phyloP scores from a whole-genome alignment of 495 filamentous ascomycete genomes.

The Entonaema liquescens region DNA sequence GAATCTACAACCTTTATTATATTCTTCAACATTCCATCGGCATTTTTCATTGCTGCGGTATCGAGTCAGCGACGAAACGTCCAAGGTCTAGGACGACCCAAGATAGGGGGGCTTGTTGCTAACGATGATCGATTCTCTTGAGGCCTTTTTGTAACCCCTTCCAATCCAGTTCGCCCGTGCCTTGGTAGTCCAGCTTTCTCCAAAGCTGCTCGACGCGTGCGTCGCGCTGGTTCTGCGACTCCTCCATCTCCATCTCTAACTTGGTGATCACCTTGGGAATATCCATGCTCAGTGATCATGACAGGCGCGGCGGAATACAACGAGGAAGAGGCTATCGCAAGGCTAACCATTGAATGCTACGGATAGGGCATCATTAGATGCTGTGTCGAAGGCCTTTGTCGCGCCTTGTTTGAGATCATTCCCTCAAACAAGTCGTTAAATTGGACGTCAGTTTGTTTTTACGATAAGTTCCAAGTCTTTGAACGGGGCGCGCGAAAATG shows the following conservation, averaged over 20 bases:
- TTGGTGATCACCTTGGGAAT: conserved; percentile 54
- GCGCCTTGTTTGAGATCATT: conserved; percentile 30
- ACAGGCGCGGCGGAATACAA: conserved; percentile 33
- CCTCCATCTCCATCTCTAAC: conserved; percentile 58
- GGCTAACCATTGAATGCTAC: conserved; percentile 40
- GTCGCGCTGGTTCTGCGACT: conserved; percentile 77
- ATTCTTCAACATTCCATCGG: conserved; percentile 81
- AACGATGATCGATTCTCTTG: conserved; percentile 91
- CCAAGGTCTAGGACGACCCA: conserved; percentile 10
- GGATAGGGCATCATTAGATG: conserved; percentile 47
- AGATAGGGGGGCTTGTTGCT: conserved; percentile 46
- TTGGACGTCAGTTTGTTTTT: conserved; percentile 26
- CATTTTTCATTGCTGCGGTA: conserved; percentile 85
- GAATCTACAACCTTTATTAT: conserved; percentile 85
- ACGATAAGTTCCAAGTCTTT: conserved; percentile 17
- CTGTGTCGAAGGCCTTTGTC: conserved; percentile 21
- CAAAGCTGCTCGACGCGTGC: conserved; percentile 81
- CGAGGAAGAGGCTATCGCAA: conserved; percentile 36
- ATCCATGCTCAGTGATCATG: conserved; percentile 54
- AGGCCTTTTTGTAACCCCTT: conserved; percentile 84
- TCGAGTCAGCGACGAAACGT: conserved; percentile 36
- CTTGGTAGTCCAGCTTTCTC: conserved; percentile 77
- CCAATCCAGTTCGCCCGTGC: conserved; percentile 81
- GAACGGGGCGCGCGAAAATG: conserved; percentile 43
- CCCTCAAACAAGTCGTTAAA: conserved; percentile 23